Percentiles rank a stretch among this genome's conserved stretches.
Evolutionary conservation across 495 filamentous ascomycete genomes (phyloP).

Genomic region (Xylaria castorea): DNA sequence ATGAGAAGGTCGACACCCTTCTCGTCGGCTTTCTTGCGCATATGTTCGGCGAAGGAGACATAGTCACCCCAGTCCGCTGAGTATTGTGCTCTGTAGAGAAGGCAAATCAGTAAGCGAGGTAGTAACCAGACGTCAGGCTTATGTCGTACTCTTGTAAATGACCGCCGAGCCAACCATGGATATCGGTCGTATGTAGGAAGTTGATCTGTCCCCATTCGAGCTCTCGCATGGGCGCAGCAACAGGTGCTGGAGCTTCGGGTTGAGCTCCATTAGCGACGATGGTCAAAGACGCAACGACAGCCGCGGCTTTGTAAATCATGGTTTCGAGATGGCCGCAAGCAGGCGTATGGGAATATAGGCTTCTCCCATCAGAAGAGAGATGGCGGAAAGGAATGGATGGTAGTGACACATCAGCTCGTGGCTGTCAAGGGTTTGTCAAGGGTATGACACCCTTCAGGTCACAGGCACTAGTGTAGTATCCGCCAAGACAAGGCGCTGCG

Average conservation of each 20-base stretch:
- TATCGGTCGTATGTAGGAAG: constrained; percentile 93
- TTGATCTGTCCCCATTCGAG: constrained; percentile 92
- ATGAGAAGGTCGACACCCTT: constrained; percentile 83
- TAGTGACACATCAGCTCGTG: neutral
- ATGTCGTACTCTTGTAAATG: constrained; percentile 81
- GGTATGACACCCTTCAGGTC: neutral
- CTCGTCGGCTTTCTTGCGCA: constrained; percentile 77
- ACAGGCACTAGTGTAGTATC: neutral
- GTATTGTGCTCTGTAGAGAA: constrained; percentile 70
- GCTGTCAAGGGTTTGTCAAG: neutral
- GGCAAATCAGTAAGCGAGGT: neutral
- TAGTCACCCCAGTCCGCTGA: constrained; percentile 98
- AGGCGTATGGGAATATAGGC: neutral
- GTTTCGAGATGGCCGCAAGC: neutral
- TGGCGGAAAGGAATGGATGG: neutral
- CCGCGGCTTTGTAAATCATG: constrained; percentile 35
- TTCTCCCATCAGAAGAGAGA: constrained; percentile 22
- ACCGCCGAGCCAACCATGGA: constrained; percentile 93
- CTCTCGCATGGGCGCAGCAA: constrained; percentile 79
- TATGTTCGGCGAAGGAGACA: constrained; percentile 85
- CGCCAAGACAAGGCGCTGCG: constrained; percentile 8
- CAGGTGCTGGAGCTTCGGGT: constrained; percentile 79
- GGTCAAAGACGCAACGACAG: constrained; percentile 41
- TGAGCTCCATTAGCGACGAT: constrained; percentile 64
- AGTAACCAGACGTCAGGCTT: neutral